A percentile compares a stretch with the other conserved stretches of the same genome.
Evolutionary conservation across 129 eudicot species (phyloP).

Genomic region (Chrysanthemum seticuspe): DNA sequence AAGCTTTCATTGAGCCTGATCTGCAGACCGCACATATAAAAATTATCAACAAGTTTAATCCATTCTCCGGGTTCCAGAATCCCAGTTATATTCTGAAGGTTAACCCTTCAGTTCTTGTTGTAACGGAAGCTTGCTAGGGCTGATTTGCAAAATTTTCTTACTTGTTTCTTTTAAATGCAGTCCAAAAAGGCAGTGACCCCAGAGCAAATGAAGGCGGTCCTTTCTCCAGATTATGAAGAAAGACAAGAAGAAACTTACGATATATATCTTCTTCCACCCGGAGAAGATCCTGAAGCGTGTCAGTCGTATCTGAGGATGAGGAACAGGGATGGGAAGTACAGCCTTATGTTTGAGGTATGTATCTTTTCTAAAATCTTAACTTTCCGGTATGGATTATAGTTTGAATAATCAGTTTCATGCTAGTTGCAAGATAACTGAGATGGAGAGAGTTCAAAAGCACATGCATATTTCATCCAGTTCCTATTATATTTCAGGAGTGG

Average conservation of each 20-base stretch:
- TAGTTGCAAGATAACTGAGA: background rate
- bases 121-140: background rate
- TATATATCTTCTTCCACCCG: slow-evolving; percentile 96
- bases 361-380: background rate
- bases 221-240: slow-evolving; percentile 63
- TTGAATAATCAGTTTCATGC: no score
- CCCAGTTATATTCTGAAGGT: slow-evolving; percentile 94
- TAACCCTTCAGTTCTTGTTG: slow-evolving; percentile 2
- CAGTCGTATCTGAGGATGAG: slow-evolving; percentile 96
- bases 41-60: slow-evolving; percentile 87
- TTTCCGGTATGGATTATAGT: background rate
- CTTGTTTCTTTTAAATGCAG: slow-evolving; percentile 35
- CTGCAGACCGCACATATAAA: slow-evolving; percentile 91
- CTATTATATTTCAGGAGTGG: slow-evolving; percentile 76
- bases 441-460: no score
- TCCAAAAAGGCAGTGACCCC: slow-evolving; percentile 65
- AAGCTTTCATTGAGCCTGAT: slow-evolving; percentile 97
- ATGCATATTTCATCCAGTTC: no score
- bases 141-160: slow-evolving; percentile 5
- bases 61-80: slow-evolving; percentile 93
- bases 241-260: slow-evolving; percentile 86
- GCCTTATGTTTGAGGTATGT: slow-evolving; percentile 92
- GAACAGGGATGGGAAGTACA: slow-evolving; percentile 95
- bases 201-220: slow-evolving; percentile 72
- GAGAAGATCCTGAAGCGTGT: slow-evolving; percentile 98